phyloP scores from a whole-genome alignment of 225 moss, liverwort and hornwort species.

The Marchantia paleacea region DNA sequence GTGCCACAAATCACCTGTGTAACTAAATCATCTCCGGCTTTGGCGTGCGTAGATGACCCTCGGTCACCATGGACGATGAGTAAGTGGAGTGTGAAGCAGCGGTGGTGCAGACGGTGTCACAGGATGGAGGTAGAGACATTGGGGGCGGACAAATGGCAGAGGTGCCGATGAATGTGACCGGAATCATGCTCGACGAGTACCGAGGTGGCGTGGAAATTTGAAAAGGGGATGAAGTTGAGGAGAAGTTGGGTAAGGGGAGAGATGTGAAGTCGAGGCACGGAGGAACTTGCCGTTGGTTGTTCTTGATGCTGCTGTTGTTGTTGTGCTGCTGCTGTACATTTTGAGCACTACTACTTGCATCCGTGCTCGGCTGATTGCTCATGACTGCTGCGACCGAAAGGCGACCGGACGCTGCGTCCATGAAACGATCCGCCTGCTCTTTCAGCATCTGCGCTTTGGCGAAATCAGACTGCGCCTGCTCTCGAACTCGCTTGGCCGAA shows the following conservation, averaged over 20 bases:
- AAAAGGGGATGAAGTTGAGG: constrained; percentile 15
- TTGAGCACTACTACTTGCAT: constrained; percentile 4
- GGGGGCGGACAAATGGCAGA: constrained; percentile 1
- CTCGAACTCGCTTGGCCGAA: constrained; percentile 46
- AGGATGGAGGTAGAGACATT: constrained; percentile 7
- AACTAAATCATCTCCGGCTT: constrained; percentile 14
- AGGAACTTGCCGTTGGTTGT: constrained; percentile 6
- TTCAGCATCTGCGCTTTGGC: constrained; percentile 34
- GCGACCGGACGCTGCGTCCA: constrained; percentile 15
- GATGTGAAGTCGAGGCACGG: constrained; percentile 8
- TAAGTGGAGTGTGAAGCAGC: background rate
- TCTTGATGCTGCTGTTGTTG: background rate
- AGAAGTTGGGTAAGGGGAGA: constrained; percentile 10
- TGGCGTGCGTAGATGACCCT: constrained; percentile 1
- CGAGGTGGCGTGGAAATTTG: constrained; percentile 11
- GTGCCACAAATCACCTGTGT: background rate
- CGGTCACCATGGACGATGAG: constrained; percentile 10
- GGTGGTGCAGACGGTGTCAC: constrained; percentile 6
- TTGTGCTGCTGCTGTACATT: background rate
- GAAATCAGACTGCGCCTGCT: constrained; percentile 43
- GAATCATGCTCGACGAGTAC: constrained; percentile 11
- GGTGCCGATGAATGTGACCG: constrained; percentile 4
- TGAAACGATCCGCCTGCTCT: constrained; percentile 32
- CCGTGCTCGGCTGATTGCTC: background rate
- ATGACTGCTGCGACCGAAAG: constrained; percentile 6